phyloP scores from a whole-genome alignment of 2,329 filamentous ascomycete species.

The Talaromyces sp. region DNA sequence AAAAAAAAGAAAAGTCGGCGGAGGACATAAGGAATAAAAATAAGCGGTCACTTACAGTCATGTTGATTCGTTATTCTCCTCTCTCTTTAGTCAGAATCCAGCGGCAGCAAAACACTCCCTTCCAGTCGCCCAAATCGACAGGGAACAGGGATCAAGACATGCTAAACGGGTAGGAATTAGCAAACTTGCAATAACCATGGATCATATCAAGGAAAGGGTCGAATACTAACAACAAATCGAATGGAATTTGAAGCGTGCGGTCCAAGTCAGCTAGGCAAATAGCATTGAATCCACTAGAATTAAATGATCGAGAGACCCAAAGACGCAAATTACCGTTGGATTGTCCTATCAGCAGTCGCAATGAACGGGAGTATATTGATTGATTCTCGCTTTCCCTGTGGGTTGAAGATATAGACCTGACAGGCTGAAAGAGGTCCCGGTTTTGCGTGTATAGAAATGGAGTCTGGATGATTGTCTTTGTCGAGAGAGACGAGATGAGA shows the following conservation, averaged over 20 bases:
- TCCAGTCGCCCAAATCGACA: conserved; percentile 12
- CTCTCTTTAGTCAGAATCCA: neutral
- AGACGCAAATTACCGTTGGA: neutral
- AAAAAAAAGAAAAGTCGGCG: neutral
- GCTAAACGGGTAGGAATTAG: conserved; percentile 11
- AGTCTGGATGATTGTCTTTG: neutral
- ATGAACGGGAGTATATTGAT: neutral
- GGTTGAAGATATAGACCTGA: no score
- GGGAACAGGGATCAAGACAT: conserved; percentile 15
- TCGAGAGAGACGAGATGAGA: neutral
- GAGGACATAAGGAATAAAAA: neutral
- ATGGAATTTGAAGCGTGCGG: neutral
- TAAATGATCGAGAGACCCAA: neutral
- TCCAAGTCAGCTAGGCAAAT: neutral
- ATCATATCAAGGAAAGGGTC: conserved; percentile 6
- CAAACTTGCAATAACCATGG: neutral
- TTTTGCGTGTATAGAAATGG: no score
- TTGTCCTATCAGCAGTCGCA: neutral
- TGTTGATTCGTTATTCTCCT: conserved; percentile 5
- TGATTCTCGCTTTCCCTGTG: neutral
- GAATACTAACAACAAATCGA: conserved; percentile 3
- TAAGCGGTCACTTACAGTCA: conserved; percentile 15
- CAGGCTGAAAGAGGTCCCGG: no score
- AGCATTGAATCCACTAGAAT: neutral
- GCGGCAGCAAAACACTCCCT: neutral